Evolutionary conservation across 305 asterid genomes (phyloP).

Genomic region (Fraxinus latifolia): DNA sequence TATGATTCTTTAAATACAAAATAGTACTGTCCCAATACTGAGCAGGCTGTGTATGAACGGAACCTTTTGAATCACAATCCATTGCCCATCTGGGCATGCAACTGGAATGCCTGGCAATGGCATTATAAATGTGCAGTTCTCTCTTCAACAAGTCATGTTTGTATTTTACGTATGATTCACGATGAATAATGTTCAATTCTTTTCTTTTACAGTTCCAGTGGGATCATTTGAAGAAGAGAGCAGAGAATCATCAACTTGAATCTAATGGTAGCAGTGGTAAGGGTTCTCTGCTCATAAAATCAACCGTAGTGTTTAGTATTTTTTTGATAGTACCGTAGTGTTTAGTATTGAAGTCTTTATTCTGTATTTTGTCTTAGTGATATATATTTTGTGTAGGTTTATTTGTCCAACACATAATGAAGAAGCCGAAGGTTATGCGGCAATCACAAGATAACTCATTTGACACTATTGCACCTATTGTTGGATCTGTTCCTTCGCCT

Average conservation of each 20-base stretch:
- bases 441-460: slow-evolving; percentile 56
- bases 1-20: neutral
- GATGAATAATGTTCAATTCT: slow-evolving; percentile 15
- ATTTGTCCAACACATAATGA: slow-evolving; percentile 51
- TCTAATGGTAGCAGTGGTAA: slow-evolving; percentile 77
- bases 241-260: slow-evolving; percentile 61
- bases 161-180: neutral
- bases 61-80: slow-evolving; percentile 1
- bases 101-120: slow-evolving; percentile 1
- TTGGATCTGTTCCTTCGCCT: slow-evolving; percentile 65
- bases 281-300: slow-evolving; percentile 17
- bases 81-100: slow-evolving; percentile 6
- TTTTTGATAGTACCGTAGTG: neutral
- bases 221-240: slow-evolving; percentile 60
- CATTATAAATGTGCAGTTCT: neutral
- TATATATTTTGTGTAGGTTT: slow-evolving; percentile 45
- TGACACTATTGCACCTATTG: slow-evolving; percentile 41
- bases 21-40: slow-evolving; percentile 7
- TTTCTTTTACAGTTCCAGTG: slow-evolving; percentile 51
- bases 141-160: neutral
- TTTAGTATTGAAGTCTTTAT: slow-evolving; percentile 14
- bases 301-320: slow-evolving; percentile 14
- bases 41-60: slow-evolving; percentile 5
- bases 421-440: slow-evolving; percentile 61
- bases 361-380: slow-evolving; percentile 16